These are phyloP conservation scores for Aureobasidium uvarum DNA, from an alignment of 2,329 filamentous ascomycete genomes.

Conservation along the genomic window DNA sequence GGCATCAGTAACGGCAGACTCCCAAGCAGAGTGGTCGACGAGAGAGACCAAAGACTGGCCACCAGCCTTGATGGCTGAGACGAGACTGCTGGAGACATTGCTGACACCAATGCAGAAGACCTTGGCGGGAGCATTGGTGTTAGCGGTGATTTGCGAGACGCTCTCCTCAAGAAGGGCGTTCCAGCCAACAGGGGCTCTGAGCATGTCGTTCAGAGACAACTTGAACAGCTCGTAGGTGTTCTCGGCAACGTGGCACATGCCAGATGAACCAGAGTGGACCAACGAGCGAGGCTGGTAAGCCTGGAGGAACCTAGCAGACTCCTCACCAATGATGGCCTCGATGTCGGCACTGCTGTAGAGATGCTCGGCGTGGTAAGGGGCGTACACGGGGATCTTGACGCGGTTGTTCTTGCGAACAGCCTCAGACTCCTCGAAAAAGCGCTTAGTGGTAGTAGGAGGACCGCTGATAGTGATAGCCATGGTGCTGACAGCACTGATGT, in stretches of 20 bases:
- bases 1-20: conserved; percentile 34
- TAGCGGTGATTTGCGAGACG: conserved; percentile 48
- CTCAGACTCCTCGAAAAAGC: conserved; percentile 51
- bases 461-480: conserved; percentile 61
- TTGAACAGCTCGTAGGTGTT: conserved; percentile 49
- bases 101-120: conserved; percentile 53
- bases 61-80: conserved; percentile 54
- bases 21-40: conserved; percentile 49
- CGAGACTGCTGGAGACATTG: conserved; percentile 56
- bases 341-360: conserved; percentile 53
- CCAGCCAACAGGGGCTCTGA: conserved; percentile 51
- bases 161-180: conserved; percentile 50
- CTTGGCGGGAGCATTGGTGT: conserved; percentile 44
- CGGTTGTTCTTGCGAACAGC: conserved; percentile 52
- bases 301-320: conserved; percentile 44
- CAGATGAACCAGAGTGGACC: conserved; percentile 49
- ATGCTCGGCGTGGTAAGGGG: conserved; percentile 59
- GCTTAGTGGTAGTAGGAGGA: conserved; percentile 54
- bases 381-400: conserved; percentile 55
- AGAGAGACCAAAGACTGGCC: conserved; percentile 47
- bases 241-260: conserved; percentile 48
- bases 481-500: conserved; percentile 59
- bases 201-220: conserved; percentile 47
- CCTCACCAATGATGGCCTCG: conserved; percentile 50
- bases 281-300: conserved; percentile 45